Evolutionary conservation across 169 alveolate genomes (phyloP), one percentile per base, ranked within the genome.

Genomic region (Cryptosporidium canis): DNA sequence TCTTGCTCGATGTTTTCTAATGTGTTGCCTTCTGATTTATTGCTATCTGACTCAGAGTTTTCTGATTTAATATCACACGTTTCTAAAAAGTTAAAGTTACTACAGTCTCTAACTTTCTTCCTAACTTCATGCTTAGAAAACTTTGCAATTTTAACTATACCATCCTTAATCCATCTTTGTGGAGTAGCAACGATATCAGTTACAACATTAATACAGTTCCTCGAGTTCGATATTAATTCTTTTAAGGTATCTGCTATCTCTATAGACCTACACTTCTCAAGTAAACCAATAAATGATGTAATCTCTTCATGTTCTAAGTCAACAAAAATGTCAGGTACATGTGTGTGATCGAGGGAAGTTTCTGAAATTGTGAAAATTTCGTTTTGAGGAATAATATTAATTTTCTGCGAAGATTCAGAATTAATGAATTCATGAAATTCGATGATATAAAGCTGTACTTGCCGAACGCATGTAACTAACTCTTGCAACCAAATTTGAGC

Each of bases 401-500:
- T 48, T 29, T 58, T 77, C 7, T 24, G 37, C 12, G 47, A 16
- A 39, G 64, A 41, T 27, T 55, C 51, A 4, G 87, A 31, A 35
- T 35, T 61, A 18, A 12, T 41, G 48, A 55, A 58, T 6, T 77
- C 72, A 12, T 61, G 71, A 44, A 29, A 77, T 33, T 77, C 87
- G 11, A 77, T 27, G 1, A 77, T 58, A 41, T 77, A 77, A 41
- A 77, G 64, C 58, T 77, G 87, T 41, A 77, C 29, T 37, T 77
- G 87, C 27, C 87, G 24, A 16, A 77, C 48, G 11, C 65, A 61
- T 24, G 87, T 58, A 18, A 77, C 87, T 47, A 77, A 29, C 66
- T 77, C 87, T 48, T 77, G 87, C 8, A 77, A 24, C 87, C 87
- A 77, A 4, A 58, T 41, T 63, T 77, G 87, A 6, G 87, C 87